Conservation (phyloP, 495 filamentous ascomycete species). For the Lophium mytilinum region DNA sequence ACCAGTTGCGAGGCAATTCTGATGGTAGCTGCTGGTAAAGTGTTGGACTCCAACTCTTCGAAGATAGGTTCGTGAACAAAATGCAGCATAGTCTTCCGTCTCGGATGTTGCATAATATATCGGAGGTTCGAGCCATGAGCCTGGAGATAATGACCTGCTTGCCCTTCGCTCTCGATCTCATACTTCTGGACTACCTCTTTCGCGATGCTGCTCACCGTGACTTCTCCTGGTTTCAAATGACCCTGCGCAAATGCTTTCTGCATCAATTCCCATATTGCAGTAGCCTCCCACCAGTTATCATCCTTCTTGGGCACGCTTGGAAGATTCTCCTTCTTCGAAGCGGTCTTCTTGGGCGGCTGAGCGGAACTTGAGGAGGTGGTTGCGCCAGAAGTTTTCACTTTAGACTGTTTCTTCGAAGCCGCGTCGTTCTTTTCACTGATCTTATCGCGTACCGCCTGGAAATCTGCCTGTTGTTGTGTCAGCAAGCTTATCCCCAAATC, state of each 20-base stretch:
- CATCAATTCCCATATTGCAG: constrained; percentile 22
- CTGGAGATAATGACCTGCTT: constrained; percentile 11
- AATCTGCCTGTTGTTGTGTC: background rate
- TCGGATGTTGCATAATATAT: constrained; percentile 22
- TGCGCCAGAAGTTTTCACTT: background rate
- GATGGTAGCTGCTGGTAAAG: constrained; percentile 11
- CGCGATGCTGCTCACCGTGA: constrained; percentile 12
- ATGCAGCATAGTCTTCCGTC: constrained; percentile 2
- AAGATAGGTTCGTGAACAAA: constrained; percentile 14
- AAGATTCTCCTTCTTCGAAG: constrained; percentile 3
- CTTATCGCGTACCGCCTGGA: background rate
- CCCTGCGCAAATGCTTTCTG: constrained; percentile 17
- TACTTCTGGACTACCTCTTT: constrained; percentile 15
- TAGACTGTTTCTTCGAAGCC: background rate
- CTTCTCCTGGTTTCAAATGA: constrained; percentile 6
- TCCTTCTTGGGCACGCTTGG: constrained; percentile 20
- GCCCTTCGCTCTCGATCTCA: constrained; percentile 12
- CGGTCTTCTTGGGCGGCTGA: background rate
- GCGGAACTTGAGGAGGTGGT: too few species aligned
- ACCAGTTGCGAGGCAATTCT: constrained; percentile 6
- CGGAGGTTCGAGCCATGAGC: constrained; percentile 22
- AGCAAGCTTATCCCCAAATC: background rate
- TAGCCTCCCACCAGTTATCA: constrained; percentile 26
- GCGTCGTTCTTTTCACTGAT: background rate
- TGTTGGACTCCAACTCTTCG: constrained; percentile 8